Percentiles rank a stretch among this genome's conserved stretches.
Conservation (phyloP, 129 eudicot genomes). For the Calendula officinalis region DNA sequence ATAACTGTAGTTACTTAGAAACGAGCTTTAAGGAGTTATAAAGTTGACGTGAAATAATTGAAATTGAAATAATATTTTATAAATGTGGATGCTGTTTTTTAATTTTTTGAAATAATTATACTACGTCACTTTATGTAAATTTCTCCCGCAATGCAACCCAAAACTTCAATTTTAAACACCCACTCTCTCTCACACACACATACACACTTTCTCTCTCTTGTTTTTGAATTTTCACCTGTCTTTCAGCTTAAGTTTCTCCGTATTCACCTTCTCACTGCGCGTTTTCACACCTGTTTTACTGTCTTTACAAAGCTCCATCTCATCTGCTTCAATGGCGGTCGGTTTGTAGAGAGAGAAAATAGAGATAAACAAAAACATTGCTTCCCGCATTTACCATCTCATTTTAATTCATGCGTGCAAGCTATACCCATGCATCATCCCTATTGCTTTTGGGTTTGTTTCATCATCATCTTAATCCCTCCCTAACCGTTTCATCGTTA, state of each 20-base stretch:
- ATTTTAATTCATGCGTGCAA: constrained; percentile 36
- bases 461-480: constrained; percentile 19
- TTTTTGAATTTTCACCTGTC: constrained; percentile 2
- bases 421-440: constrained; percentile 14
- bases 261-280: constrained; percentile 19
- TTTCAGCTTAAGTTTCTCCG: constrained; percentile 27
- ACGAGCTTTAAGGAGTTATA: no score
- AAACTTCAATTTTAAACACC: not conserved
- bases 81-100: no score
- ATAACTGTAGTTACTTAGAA: no score
- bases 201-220: not conserved
- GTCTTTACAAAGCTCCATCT: not conserved
- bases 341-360: constrained; percentile 24
- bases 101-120: no score
- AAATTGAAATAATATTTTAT: no score
- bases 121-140: no score
- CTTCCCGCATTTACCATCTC: constrained; percentile 31
- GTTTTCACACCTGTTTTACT: constrained; percentile 21
- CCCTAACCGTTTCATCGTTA: no score
- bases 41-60: no score
- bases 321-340: constrained; percentile 11
- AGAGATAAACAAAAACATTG: constrained; percentile 21
- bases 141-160: no score
- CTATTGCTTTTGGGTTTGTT: constrained; percentile 18
- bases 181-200: not conserved